phyloP scores from a whole-genome alignment of 257 asterid genomes.

The Forsythia suspensa region DNA sequence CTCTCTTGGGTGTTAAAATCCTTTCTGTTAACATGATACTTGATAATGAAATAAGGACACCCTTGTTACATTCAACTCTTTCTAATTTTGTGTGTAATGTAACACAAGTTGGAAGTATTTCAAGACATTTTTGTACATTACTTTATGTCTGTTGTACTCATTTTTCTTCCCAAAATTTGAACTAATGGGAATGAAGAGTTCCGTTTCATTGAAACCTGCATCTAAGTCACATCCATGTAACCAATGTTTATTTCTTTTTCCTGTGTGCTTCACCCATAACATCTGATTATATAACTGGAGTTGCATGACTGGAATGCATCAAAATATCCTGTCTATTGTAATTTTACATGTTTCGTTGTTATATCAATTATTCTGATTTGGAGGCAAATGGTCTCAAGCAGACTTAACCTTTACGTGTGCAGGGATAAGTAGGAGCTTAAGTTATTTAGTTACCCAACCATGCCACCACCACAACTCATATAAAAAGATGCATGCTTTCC shows the following conservation, averaged over 20 bases:
- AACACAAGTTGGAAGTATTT: conserved; percentile 15
- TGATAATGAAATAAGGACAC: conserved; percentile 8
- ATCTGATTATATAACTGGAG: conserved; percentile 10
- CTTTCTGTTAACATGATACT: background rate
- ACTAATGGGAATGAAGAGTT: background rate
- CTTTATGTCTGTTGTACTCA: conserved; percentile 7
- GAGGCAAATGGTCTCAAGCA: conserved; percentile 9
- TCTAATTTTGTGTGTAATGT: background rate
- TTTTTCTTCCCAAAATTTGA: conserved; percentile 14
- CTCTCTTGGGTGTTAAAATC: background rate
- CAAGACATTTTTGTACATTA: background rate
- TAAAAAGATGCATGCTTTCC: conserved; percentile 6
- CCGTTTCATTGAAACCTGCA: background rate
- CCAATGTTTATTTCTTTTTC: background rate
- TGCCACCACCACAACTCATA: conserved; percentile 3
- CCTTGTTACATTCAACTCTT: background rate
- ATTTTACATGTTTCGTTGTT: background rate
- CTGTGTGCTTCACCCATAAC: background rate
- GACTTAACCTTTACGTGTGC: background rate
- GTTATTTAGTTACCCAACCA: background rate
- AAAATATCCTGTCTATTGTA: background rate
- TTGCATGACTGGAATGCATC: background rate
- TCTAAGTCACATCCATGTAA: background rate
- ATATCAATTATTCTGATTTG: background rate
- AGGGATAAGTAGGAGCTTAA: background rate